These are phyloP conservation scores for Calonectria naviculata DNA, from an alignment of 2,329 filamentous ascomycete genomes.

Conservation along the genomic window DNA sequence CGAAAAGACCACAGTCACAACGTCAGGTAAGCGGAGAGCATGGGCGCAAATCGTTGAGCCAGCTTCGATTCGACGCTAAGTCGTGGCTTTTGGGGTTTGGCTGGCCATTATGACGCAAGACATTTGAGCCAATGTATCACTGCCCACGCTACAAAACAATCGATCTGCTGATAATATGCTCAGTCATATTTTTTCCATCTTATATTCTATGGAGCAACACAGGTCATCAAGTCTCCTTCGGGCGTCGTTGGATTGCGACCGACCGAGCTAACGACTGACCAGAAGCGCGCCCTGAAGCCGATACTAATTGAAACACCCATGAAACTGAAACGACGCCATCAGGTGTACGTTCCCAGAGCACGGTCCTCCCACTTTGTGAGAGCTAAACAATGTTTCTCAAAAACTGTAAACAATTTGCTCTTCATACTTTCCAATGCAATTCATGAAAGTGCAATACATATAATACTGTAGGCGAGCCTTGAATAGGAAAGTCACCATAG, in stretches of 20 bases:
- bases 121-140: background rate
- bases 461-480: too few species aligned
- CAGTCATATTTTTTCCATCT: background rate
- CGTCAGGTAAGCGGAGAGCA: too few species aligned
- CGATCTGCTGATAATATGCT: background rate
- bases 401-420: background rate
- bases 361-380: background rate
- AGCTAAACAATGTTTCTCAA: background rate
- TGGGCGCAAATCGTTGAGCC: too few species aligned
- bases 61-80: too few species aligned
- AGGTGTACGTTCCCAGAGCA: background rate
- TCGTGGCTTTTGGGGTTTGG: background rate
- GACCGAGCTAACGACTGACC: background rate
- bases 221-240: background rate
- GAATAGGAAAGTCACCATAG: background rate
- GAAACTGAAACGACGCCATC: background rate
- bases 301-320: background rate
- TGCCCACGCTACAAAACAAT: background rate
- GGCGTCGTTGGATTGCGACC: background rate
- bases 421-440: too few species aligned
- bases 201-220: background rate
- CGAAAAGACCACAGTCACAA: too few species aligned
- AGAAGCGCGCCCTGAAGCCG: background rate
- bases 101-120: background rate
- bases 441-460: background rate